Conservation (phyloP, 495 filamentous ascomycete species). For the Penicillium flavigenum region DNA sequence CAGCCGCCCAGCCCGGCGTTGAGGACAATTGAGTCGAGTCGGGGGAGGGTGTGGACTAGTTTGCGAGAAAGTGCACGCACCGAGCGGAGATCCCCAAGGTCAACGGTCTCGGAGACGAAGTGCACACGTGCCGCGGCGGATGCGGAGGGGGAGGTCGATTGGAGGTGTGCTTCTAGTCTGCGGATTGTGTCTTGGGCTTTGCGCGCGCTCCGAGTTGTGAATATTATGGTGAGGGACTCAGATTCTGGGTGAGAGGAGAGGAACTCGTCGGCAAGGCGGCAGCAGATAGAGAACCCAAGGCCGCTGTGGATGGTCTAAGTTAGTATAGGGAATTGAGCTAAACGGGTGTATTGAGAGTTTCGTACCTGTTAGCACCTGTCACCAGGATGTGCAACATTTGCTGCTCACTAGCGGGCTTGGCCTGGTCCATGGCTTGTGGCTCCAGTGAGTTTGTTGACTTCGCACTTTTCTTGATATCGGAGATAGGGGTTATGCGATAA, state of each 20-base stretch:
- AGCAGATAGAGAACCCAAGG: constrained; percentile 81
- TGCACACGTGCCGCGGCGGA: constrained; percentile 38
- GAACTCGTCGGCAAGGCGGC: constrained; percentile 90
- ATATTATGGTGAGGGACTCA: constrained; percentile 55
- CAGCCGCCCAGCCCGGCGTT: constrained; percentile 92
- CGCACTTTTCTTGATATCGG: constrained; percentile 10
- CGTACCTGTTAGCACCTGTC: constrained; percentile 54
- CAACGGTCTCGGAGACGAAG: constrained; percentile 52
- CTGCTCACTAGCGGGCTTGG: constrained; percentile 8
- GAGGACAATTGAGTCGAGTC: constrained; percentile 76
- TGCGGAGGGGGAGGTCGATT: constrained; percentile 21
- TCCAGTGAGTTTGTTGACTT: constrained; percentile 6
- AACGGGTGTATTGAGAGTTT: not conserved
- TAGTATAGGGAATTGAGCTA: not conserved
- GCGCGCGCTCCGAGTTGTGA: constrained; percentile 51
- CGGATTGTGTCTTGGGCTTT: constrained; percentile 46
- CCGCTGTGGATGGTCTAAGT: constrained; percentile 56
- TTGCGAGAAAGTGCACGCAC: constrained; percentile 51
- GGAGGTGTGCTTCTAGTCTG: constrained; percentile 42
- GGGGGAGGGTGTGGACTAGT: constrained; percentile 53
- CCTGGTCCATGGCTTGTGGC: constrained; percentile 20
- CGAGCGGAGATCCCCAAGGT: constrained; percentile 56
- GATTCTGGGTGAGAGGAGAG: constrained; percentile 60
- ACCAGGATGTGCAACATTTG: constrained; percentile 41
- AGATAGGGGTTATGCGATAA: constrained; percentile 16